phyloP scores from a whole-genome alignment of 192 early-diverging fungal genomes.

The Kickxella alabastrina region DNA sequence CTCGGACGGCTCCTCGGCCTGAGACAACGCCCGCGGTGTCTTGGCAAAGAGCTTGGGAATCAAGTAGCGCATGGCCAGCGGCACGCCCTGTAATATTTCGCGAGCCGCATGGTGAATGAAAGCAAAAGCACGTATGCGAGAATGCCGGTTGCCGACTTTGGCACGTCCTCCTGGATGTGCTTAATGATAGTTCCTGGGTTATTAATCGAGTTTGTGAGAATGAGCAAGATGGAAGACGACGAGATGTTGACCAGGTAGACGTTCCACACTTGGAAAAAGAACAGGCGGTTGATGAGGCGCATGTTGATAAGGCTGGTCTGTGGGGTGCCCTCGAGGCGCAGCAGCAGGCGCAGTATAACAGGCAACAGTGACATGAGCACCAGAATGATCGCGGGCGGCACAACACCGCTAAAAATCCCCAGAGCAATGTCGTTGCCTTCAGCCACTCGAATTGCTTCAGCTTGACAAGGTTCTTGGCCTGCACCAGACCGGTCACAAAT shows the following conservation, averaged over 20 bases:
- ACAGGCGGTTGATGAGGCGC: constrained; percentile 66
- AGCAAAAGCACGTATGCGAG: constrained; percentile 80
- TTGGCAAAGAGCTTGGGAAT: constrained; percentile 56
- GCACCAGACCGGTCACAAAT: constrained; percentile 54
- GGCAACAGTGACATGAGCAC: constrained; percentile 70
- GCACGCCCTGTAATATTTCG: constrained; percentile 65
- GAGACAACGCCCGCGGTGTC: constrained; percentile 66
- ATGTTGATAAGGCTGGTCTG: constrained; percentile 58
- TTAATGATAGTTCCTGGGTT: constrained; percentile 42
- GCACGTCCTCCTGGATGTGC: constrained; percentile 61
- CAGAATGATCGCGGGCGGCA: constrained; percentile 68
- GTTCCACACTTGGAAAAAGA: constrained; percentile 76
- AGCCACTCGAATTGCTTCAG: constrained; percentile 54
- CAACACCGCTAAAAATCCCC: constrained; percentile 67
- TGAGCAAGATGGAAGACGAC: constrained; percentile 58
- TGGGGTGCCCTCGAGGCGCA: constrained; percentile 59
- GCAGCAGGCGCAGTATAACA: constrained; percentile 58
- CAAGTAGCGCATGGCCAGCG: constrained; percentile 62
- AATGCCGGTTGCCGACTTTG: constrained; percentile 75
- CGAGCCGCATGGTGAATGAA: constrained; percentile 61
- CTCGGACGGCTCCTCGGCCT: constrained; percentile 49
- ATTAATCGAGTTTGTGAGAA: constrained; percentile 19
- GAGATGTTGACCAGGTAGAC: constrained; percentile 76
- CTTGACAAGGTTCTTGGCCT: constrained; percentile 50
- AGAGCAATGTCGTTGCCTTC: constrained; percentile 7